phyloP scores from a whole-genome alignment of 495 filamentous ascomycete genomes.

The Parathielavia appendiculata region DNA sequence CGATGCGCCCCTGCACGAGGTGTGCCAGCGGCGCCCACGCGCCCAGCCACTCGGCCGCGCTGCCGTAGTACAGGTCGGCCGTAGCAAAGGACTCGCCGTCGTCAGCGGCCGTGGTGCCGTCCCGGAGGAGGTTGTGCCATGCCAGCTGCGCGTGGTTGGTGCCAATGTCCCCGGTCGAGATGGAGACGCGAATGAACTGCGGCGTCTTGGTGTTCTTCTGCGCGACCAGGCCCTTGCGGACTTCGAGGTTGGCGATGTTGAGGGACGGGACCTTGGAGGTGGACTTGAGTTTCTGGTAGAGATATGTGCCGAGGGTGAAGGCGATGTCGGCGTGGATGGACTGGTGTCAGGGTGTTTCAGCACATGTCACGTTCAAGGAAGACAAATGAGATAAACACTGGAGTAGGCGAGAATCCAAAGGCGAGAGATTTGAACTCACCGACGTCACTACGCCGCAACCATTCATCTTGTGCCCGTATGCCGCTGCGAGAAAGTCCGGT shows the following conservation, averaged over 20 bases:
- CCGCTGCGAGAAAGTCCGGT: slow-evolving; percentile 47
- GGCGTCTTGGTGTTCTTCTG: slow-evolving; percentile 26
- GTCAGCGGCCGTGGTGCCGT: no score
- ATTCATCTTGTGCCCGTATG: slow-evolving; percentile 52
- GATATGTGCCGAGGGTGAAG: slow-evolving; percentile 63
- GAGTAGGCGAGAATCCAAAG: no score
- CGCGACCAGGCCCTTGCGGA: slow-evolving; percentile 59
- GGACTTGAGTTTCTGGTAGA: slow-evolving; percentile 53
- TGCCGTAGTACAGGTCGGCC: slow-evolving; percentile 44
- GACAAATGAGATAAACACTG: no score
- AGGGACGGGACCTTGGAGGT: slow-evolving; percentile 48
- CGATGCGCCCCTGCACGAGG: slow-evolving; percentile 50
- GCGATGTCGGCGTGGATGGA: slow-evolving; percentile 75
- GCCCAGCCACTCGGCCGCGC: slow-evolving; percentile 42
- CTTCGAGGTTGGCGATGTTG: slow-evolving; percentile 59
- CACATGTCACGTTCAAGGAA: no score
- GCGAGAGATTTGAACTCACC: no score
- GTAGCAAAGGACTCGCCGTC: slow-evolving; percentile 38
- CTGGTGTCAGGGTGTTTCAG: no score
- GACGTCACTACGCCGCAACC: slow-evolving; percentile 22
- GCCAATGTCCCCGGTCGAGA: slow-evolving; percentile 26
- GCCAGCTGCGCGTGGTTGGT: slow-evolving; percentile 21
- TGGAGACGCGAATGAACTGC: slow-evolving; percentile 34
- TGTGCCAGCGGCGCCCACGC: slow-evolving; percentile 52
- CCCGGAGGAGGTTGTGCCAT: slow-evolving; percentile 21